Base-by-base conservation (phyloP, 768 basidiomycete species). In the Leccinum subtestaceum region DNA sequence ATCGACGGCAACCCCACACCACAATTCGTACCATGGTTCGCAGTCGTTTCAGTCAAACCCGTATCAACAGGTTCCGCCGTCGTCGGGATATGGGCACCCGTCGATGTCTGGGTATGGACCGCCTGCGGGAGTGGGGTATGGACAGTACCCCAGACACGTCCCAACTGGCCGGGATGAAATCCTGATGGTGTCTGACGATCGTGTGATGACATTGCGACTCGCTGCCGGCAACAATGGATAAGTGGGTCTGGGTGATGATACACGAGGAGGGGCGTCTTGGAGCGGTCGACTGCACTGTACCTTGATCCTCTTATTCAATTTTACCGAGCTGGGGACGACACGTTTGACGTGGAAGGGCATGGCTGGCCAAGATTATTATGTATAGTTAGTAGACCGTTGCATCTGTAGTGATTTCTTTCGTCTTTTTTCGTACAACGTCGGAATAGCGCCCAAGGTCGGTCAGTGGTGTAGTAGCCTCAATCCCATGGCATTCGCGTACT, bases 151-250 rank as follows among this genome's bases (percentile, higher is more conserved):
- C n/a, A 74, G 78, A 43, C 72, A 80, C 60, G 76, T 77, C 46
- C 82, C 84, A 66, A 76, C 79, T 11, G 86, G 81, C 12, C 81
- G 89, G 27, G 89, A 92, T 60, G 93, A 97, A 73, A 93, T 97
- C 69, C 76, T 96, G 61, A 85, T 95, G 74, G 89, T 93, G 36
- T 93, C 91, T 4, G 95, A 95, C 65, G 94, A 96, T 74, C 84
- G 89, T 34, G 86, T 94, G 59, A 75, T 93, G 68, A 81, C 86
- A 46, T 72, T 94, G 55, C 84, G 86, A 51, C 76, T 87, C 61
- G 73, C 78, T 58, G 70, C 76, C 15, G 61, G 63, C 36, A 60
- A 60, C 27, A 63, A 66, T 38, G 50, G 56, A 60, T 66, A 17
- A 55, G 40, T 32, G 46, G 51, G 58, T 23, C 40, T 56, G 50